Conservation (phyloP, 129 eudicot genomes). For the Pittosporum tobira region DNA sequence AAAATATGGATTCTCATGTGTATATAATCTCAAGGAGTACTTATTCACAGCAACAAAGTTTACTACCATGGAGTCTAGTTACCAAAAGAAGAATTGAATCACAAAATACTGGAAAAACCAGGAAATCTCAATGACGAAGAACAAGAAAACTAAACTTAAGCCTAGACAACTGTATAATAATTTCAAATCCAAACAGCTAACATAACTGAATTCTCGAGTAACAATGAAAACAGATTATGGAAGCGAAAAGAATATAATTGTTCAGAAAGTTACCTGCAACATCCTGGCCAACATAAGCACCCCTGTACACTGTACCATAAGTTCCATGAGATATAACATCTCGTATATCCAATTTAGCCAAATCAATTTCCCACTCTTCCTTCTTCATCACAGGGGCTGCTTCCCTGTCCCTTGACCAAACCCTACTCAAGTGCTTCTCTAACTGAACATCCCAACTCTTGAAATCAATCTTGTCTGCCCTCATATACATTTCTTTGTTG, state of each 20-base stretch:
- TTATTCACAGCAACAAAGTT: too few species aligned
- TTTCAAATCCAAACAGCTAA: neutral
- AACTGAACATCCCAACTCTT: constrained; percentile 75
- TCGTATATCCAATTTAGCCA: constrained; percentile 64
- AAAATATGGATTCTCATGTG: too few species aligned
- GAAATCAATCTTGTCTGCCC: constrained; percentile 92
- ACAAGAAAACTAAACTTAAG: neutral
- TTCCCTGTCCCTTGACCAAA: constrained; percentile 57
- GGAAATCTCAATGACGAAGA: neutral
- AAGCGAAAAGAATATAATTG: neutral
- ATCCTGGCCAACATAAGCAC: constrained; percentile 79
- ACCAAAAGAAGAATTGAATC: neutral
- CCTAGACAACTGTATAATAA: neutral
- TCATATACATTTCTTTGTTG: constrained; percentile 34
- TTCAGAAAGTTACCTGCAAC: constrained; percentile 63
- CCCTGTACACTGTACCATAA: constrained; percentile 81
- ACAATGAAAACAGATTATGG: neutral
- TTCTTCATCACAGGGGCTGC: constrained; percentile 21
- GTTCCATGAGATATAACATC: constrained; percentile 81
- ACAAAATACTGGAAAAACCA: neutral
- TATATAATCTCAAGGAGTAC: too few species aligned
- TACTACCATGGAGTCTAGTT: too few species aligned
- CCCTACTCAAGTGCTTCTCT: constrained; percentile 69
- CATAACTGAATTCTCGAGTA: neutral
- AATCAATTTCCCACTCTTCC: constrained; percentile 92